phyloP scores from a whole-genome alignment of 768 basidiomycete genomes.

The Lactarius deliciosus region DNA sequence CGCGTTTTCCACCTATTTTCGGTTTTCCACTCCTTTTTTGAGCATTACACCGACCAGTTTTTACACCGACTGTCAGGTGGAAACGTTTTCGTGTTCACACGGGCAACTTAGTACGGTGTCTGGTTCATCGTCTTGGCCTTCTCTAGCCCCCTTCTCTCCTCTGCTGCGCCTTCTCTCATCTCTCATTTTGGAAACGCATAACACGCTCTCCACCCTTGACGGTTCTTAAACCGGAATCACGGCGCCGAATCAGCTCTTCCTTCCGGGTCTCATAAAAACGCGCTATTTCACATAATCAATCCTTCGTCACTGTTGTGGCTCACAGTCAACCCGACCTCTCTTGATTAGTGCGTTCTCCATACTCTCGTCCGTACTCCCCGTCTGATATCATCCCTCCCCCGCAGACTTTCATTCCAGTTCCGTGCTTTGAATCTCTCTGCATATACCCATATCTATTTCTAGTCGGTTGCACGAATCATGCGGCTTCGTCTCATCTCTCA shows the following conservation, averaged over 20 bases:
- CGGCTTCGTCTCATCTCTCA: conserved; percentile 53
- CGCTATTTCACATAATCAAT: conserved; percentile 1
- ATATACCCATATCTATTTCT: conserved; percentile 26
- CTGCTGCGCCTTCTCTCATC: conserved; percentile 5
- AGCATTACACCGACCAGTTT: not conserved
- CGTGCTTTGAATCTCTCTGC: conserved; percentile 18
- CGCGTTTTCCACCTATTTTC: not conserved
- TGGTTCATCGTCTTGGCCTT: not conserved
- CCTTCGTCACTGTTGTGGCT: not conserved
- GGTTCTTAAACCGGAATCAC: conserved; percentile 1
- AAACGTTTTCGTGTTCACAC: not conserved
- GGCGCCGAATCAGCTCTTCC: conserved; percentile 4
- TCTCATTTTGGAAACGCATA: conserved; percentile 18
- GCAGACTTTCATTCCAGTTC: conserved; percentile 1
- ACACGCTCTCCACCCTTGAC: conserved; percentile 2
- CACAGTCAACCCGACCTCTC: conserved; percentile 5
- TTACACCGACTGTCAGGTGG: conserved; percentile 1
- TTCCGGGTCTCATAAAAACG: conserved; percentile 9
- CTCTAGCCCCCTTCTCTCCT: not conserved
- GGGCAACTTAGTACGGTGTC: not conserved
- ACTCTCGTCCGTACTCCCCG: not conserved
- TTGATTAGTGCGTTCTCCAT: conserved; percentile 19
- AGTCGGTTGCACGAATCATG: conserved; percentile 41
- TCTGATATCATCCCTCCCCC: not conserved
- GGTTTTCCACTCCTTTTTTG: conserved; percentile 4